Percentiles rank a stretch among this genome's conserved stretches.
phyloP scores from a whole-genome alignment of 495 filamentous ascomycete genomes.

The Tuber calosporum region DNA sequence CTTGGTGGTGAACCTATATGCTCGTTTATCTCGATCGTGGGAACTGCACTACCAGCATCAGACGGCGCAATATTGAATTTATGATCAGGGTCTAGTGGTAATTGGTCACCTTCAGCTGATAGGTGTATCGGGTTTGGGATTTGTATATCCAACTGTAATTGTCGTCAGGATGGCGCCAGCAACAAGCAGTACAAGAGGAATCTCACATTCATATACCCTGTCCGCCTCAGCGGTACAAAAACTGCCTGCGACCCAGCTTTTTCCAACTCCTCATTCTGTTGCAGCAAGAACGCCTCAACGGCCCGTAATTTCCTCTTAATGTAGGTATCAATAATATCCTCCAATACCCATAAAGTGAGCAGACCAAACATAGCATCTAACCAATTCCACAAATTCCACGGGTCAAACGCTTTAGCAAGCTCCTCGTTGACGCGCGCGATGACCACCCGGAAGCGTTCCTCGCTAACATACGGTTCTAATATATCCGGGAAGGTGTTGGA shows the following conservation, averaged over 20 bases:
- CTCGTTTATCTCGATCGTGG: conserved; percentile 21
- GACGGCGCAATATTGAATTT: conserved; percentile 17
- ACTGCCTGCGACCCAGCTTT: conserved; percentile 51
- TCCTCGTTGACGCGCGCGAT: conserved; percentile 69
- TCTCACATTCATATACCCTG: conserved; percentile 78
- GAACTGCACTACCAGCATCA: conserved; percentile 20
- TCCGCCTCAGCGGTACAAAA: conserved; percentile 68
- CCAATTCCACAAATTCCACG: conserved; percentile 62
- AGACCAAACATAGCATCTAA: conserved; percentile 69
- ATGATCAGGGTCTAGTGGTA: background rate
- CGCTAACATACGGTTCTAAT: conserved; percentile 71
- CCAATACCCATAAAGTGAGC: conserved; percentile 85
- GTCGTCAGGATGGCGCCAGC: conserved; percentile 20
- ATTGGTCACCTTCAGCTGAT: conserved; percentile 18
- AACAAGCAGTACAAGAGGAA: background rate
- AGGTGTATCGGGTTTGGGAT: conserved; percentile 59
- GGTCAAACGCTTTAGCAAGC: conserved; percentile 64
- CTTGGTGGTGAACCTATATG: background rate
- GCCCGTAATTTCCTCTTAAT: conserved; percentile 60
- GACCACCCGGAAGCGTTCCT: conserved; percentile 72
- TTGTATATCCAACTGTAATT: conserved; percentile 63
- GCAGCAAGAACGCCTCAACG: conserved; percentile 70
- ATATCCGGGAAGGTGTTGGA: conserved; percentile 94
- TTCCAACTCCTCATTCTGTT: conserved; percentile 65
- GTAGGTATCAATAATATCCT: conserved; percentile 69